These are phyloP conservation scores for Cadophora sp. DNA, from an alignment of 2,329 filamentous ascomycete genomes.

Conservation along the genomic window DNA sequence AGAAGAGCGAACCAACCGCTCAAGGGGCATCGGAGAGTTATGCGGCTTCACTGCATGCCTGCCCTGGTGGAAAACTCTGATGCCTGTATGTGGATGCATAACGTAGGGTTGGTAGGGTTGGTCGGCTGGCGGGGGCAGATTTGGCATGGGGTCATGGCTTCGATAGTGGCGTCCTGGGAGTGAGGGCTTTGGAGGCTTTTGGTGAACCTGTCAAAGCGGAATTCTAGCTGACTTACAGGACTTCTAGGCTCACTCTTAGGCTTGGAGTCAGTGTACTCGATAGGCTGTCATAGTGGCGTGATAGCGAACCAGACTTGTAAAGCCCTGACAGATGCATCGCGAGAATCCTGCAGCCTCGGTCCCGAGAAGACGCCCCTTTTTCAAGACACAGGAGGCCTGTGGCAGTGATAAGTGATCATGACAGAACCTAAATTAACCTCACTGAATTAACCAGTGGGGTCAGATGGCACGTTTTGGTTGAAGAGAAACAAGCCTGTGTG, in stretches of 20 bases:
- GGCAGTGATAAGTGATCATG: no score
- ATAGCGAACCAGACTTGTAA: neutral
- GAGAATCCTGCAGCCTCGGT: neutral
- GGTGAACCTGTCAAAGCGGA: conserved; percentile 7
- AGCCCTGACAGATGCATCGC: neutral
- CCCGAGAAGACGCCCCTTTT: conserved; percentile 1
- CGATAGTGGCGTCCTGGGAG: conserved; percentile 2
- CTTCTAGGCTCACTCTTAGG: neutral
- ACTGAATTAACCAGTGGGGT: no score
- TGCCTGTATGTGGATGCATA: neutral
- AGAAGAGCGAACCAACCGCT: neutral
- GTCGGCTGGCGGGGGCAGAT: neutral
- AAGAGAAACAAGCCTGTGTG: neutral
- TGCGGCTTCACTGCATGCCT: neutral
- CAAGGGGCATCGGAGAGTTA: neutral
- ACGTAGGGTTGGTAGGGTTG: neutral
- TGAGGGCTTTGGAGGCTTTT: neutral
- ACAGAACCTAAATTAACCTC: no score
- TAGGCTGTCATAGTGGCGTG: conserved; percentile 1
- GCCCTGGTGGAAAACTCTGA: conserved; percentile 1
- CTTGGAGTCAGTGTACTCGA: neutral
- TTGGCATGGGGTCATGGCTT: neutral
- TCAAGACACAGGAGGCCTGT: neutral
- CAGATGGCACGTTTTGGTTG: neutral
- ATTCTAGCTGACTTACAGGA: neutral